These are phyloP conservation scores for Alternaria gaisen DNA, from an alignment of 2,329 filamentous ascomycete genomes.

Conservation along the genomic window DNA sequence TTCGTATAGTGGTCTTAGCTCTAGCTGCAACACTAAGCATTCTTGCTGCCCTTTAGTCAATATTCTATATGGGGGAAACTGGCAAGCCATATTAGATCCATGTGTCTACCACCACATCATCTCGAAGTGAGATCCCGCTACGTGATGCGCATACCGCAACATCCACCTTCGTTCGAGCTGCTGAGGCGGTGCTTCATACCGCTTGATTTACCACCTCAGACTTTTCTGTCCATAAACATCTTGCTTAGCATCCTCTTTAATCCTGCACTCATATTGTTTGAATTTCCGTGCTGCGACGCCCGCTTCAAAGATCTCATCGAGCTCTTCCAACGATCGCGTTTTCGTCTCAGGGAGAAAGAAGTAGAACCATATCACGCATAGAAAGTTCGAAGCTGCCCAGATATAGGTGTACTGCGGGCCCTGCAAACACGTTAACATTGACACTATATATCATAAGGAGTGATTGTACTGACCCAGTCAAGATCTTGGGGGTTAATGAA, in stretches of 20 bases:
- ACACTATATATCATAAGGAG: background rate
- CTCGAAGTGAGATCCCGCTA: background rate
- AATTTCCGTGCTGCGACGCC: slow-evolving; percentile 33
- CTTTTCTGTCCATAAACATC: slow-evolving; percentile 18
- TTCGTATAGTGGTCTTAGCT: background rate
- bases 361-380: slow-evolving; percentile 65
- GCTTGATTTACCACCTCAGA: background rate
- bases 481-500: slow-evolving; percentile 52
- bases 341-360: slow-evolving; percentile 66
- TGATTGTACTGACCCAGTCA: slow-evolving; percentile 45
- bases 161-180: background rate
- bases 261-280: slow-evolving; percentile 31
- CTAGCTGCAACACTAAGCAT: background rate
- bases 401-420: slow-evolving; percentile 36
- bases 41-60: background rate
- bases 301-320: slow-evolving; percentile 42
- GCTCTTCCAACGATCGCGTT: slow-evolving; percentile 35
- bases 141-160: background rate
- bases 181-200: background rate
- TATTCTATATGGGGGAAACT: background rate
- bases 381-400: slow-evolving; percentile 46
- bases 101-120: background rate
- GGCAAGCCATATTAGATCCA: too few species aligned
- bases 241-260: slow-evolving; percentile 31
- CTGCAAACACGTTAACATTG: slow-evolving; percentile 10